Evolutionary conservation across 352 stramenopile species (phyloP).

Genomic region (Pythium pyrilobum): DNA sequence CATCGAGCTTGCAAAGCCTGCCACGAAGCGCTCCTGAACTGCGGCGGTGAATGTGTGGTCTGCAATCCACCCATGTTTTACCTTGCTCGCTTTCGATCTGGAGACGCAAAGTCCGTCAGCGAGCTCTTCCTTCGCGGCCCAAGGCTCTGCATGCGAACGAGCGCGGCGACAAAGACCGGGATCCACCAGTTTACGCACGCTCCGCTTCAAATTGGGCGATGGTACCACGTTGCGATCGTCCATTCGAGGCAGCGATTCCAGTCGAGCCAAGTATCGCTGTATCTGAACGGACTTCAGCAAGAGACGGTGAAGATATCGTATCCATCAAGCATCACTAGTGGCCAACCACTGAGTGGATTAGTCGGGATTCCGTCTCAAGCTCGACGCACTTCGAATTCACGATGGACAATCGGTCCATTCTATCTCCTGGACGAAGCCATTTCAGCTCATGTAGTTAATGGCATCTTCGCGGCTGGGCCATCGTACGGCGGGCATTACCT

Average conservation of each 20-base stretch:
- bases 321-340: slow-evolving; percentile 41
- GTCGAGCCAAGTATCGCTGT: slow-evolving; percentile 53
- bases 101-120: slow-evolving; percentile 61
- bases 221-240: slow-evolving; percentile 53
- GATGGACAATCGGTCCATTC: slow-evolving; percentile 53
- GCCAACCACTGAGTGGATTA: slow-evolving; percentile 52
- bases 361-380: slow-evolving; percentile 55
- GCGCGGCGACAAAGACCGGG: slow-evolving; percentile 21
- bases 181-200: slow-evolving; percentile 54
- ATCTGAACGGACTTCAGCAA: slow-evolving; percentile 57
- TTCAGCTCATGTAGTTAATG: slow-evolving; percentile 41
- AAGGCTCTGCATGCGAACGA: slow-evolving; percentile 68
- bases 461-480: slow-evolving; percentile 47
- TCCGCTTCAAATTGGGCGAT: slow-evolving; percentile 29
- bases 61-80: slow-evolving; percentile 76
- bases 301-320: slow-evolving; percentile 71
- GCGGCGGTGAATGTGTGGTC: slow-evolving; percentile 57
- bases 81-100: slow-evolving; percentile 61
- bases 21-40: slow-evolving; percentile 44
- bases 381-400: slow-evolving; percentile 28
- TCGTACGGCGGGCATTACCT: slow-evolving; percentile 54
- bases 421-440: slow-evolving; percentile 63
- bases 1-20: slow-evolving; percentile 54
- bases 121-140: slow-evolving; percentile 60
- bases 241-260: slow-evolving; percentile 69